A percentile compares a stretch with the other conserved stretches of the same genome.
Conservation (phyloP, 2,329 filamentous ascomycete genomes). For the Fragosphaeria purpurea region DNA sequence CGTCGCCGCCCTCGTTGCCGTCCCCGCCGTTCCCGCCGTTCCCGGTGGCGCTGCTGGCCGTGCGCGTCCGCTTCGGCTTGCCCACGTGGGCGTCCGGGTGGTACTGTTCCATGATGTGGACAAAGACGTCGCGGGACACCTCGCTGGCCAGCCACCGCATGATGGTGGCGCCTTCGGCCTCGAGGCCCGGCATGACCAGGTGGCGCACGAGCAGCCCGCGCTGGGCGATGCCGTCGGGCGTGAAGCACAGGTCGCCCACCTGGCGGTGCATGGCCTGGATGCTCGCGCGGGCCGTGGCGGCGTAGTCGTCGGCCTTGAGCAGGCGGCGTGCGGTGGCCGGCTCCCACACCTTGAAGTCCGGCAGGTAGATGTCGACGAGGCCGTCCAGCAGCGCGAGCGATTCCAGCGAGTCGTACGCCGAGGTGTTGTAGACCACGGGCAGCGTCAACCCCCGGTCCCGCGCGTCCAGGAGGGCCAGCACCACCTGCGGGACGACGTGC, state of each 20-base stretch:
- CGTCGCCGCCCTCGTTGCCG: conserved; percentile 21
- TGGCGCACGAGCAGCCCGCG: conserved; percentile 67
- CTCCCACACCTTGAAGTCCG: conserved; percentile 79
- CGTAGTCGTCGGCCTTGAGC: conserved; percentile 70
- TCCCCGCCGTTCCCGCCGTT: conserved; percentile 11
- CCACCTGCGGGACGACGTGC: conserved; percentile 78
- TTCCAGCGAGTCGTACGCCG: conserved; percentile 65
- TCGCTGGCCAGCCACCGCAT: conserved; percentile 66
- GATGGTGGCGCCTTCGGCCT: conserved; percentile 62
- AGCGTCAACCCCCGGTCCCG: conserved; percentile 57
- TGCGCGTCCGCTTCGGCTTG: conserved; percentile 42
- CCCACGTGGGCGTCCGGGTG: conserved; percentile 73
- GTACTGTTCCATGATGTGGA: conserved; percentile 88
- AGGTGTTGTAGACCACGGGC: conserved; percentile 79
- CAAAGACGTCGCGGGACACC: conserved; percentile 64
- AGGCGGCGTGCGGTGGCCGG: conserved; percentile 55
- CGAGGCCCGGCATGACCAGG: conserved; percentile 75
- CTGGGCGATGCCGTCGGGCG: conserved; percentile 69
- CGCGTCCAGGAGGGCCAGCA: conserved; percentile 63
- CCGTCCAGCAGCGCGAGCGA: conserved; percentile 67
- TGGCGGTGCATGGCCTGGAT: conserved; percentile 72
- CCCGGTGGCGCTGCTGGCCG: conserved; percentile 17
- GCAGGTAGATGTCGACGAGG: conserved; percentile 76
- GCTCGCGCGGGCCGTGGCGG: conserved; percentile 61
- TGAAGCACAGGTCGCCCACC: conserved; percentile 77